A percentile compares a stretch with the other conserved stretches of the same genome.
Evolutionary conservation across 192 early-diverging fungal species (phyloP).

Genomic region (Chytriomyces confervae): DNA sequence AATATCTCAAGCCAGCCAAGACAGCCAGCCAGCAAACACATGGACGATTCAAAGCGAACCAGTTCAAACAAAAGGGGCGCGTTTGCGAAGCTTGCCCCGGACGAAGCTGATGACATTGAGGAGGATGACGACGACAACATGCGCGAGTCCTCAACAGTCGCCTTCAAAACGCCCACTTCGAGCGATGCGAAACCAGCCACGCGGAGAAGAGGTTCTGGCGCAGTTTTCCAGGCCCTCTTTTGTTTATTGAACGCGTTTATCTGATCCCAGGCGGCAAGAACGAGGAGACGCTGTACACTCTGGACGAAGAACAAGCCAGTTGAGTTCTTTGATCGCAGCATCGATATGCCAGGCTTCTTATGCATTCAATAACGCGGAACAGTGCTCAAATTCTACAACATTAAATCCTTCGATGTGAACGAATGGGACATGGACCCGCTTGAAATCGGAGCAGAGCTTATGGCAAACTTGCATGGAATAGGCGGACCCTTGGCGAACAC

Average conservation of each 20-base stretch:
- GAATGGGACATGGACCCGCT: conserved; percentile 38
- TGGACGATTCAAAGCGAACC: background rate
- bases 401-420: conserved; percentile 45
- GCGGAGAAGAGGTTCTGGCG: conserved; percentile 24
- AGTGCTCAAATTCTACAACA: conserved; percentile 54
- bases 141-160: conserved; percentile 4
- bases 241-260: background rate
- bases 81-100: background rate
- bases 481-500: background rate
- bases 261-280: background rate
- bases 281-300: conserved; percentile 11
- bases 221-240: background rate
- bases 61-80: background rate
- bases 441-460: conserved; percentile 17
- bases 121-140: conserved; percentile 39
- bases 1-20: too few species aligned
- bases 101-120: conserved; percentile 9
- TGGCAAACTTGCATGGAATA: background rate
- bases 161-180: conserved; percentile 13
- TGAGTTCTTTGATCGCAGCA: background rate
- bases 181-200: conserved; percentile 38
- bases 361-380: background rate
- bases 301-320: conserved; percentile 23
- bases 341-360: too few species aligned
- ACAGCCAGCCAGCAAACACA: too few species aligned